Evolutionary conservation across 345 rosid species (phyloP), one percentile per base, ranked within the genome.

Genomic region (Eucalyptus cloeziana): DNA sequence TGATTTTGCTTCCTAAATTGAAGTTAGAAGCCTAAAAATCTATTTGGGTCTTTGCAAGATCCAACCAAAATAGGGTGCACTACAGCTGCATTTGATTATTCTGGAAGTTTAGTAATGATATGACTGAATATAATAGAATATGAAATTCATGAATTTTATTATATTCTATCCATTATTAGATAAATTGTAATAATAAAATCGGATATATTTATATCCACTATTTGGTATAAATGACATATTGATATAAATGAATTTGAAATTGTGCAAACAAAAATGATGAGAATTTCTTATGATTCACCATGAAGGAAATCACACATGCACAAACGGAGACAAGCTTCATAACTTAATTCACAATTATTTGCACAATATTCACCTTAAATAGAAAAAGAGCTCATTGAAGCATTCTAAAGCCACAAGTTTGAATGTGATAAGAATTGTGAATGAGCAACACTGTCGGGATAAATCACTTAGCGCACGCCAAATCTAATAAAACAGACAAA

Each of bases 381-480:
- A 13, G 17, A 62, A 62, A 62, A 62, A 0, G 69, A 62, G 33
- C 16, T 62, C 71, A 62, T 13, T 13, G 31, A 3, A 52, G 58
- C 24, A 52, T 62, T 30, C 71, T 30, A 13, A 30, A 62, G 17
- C 33, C 71, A 62, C 5, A 0, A 1, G 33, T 62, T 62, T 19
- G 0, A 62, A 2, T 2, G 31, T 30, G 71, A 30, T 1, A 62
- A 4, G 71, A 62, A 62, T 27, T 62, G 19, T 62, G 31, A 62
- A 62, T 30, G 7, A 14, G 71, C 2, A 62, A 30, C 0, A 30
- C 4, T 1, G 3, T 3, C 3, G 2, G 30, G 19, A 9, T 30
- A 30, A n/a, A 62, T 62, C 1, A 7, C 3, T 13, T 2, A 0
- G 33, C 4, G 10, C 15, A 13, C 0, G 1, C 33, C 71, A 62